These are phyloP conservation scores for Amaranthus cruentus DNA, from an alignment of 148 eudicot genomes.

Conservation along the genomic window DNA sequence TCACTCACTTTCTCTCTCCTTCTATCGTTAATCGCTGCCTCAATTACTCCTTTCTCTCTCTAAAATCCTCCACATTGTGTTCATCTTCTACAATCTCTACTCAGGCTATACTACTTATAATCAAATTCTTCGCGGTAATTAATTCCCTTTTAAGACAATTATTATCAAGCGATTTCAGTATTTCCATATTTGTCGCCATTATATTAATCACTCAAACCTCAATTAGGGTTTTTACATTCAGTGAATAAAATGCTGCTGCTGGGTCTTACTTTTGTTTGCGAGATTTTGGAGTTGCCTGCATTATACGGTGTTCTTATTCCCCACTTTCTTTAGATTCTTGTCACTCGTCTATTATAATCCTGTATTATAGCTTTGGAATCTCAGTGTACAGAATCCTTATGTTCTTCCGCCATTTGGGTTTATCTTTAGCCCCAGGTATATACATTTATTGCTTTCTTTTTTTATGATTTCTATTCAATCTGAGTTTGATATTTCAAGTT, in stretches of 20 bases:
- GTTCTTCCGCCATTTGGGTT: background rate
- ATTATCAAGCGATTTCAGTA: no score
- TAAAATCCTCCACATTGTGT: background rate
- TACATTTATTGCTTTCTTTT: background rate
- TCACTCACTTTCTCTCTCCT: no score
- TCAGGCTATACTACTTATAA: background rate
- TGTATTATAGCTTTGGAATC: background rate
- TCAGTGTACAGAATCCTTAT: background rate
- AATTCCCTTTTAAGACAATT: background rate
- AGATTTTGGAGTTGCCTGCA: constrained; percentile 8
- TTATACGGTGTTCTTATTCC: background rate
- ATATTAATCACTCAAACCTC: background rate
- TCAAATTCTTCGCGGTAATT: background rate
- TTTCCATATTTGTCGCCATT: background rate
- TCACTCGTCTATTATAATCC: no score
- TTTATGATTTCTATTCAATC: background rate
- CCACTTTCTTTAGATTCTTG: no score
- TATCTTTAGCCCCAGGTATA: constrained; percentile 17
- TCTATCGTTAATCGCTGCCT: no score
- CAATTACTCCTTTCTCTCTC: background rate
- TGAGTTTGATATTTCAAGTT: background rate
- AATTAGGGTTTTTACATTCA: background rate
- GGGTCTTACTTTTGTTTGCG: constrained; percentile 13
- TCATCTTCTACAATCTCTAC: background rate
- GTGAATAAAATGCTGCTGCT: background rate